These are phyloP conservation scores for Nakaseomyces glabratus DNA, from an alignment of 1,139 yeast species.

Conservation along the genomic window DNA sequence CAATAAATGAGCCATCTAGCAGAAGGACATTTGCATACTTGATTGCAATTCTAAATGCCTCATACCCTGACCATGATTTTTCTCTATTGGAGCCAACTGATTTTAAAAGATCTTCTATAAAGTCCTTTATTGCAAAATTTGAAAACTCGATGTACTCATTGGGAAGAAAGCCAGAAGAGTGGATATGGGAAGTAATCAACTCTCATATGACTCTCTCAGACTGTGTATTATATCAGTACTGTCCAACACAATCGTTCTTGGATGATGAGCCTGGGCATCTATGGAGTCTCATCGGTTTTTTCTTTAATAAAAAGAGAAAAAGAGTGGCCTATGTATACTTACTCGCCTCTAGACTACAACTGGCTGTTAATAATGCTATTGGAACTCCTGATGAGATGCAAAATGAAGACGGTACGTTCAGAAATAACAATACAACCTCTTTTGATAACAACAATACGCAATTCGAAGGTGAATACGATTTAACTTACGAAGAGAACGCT, in stretches of 20 bases:
- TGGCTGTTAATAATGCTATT: conserved; percentile 9
- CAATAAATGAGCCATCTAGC: conserved; percentile 72
- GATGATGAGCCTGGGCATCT: conserved; percentile 48
- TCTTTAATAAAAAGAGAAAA: conserved; percentile 82
- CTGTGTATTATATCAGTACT: conserved; percentile 66
- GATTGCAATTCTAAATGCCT: conserved; percentile 81
- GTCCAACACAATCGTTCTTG: conserved; percentile 70
- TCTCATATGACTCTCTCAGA: conserved; percentile 72
- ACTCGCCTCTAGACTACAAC: conserved; percentile 33
- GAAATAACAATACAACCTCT: conserved; percentile 24
- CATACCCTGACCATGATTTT: conserved; percentile 94
- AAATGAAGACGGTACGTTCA: conserved; percentile 32
- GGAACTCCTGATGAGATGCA: conserved; percentile 24
- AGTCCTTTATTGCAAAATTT: conserved; percentile 58
- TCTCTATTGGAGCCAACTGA: conserved; percentile 79
- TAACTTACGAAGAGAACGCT: conserved; percentile 33
- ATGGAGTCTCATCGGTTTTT: conserved; percentile 92
- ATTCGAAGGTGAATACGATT: conserved; percentile 41
- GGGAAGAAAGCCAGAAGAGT: conserved; percentile 48
- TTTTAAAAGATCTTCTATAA: conserved; percentile 46
- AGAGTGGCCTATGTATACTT: conserved; percentile 79
- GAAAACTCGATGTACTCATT: conserved; percentile 72
- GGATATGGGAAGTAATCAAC: conserved; percentile 87
- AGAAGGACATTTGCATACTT: conserved; percentile 85
- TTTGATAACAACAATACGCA: conserved; percentile 32